Conservation (phyloP, 495 filamentous ascomycete species). For the Neurospora sp. region DNA sequence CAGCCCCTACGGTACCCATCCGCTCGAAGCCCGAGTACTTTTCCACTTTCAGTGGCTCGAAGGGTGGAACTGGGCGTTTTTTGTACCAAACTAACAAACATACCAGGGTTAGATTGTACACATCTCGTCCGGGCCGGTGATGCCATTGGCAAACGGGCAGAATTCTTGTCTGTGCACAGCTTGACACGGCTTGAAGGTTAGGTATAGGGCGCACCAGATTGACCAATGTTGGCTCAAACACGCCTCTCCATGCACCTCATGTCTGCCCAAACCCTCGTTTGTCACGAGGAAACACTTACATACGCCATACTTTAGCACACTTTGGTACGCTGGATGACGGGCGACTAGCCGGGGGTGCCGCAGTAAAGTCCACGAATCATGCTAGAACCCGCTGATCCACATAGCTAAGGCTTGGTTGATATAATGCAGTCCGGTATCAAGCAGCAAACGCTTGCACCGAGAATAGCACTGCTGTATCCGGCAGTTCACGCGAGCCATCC, state of each 20-base stretch:
- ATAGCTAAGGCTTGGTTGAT: slow-evolving; percentile 6
- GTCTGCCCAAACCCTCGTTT: not conserved
- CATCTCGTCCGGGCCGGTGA: not conserved
- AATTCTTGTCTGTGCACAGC: not conserved
- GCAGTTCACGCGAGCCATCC: not conserved
- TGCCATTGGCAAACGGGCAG: not conserved
- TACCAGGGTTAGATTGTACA: too few species aligned
- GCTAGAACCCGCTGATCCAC: slow-evolving; percentile 16
- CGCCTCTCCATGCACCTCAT: not conserved
- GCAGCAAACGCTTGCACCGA: not conserved
- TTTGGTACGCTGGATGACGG: slow-evolving; percentile 1
- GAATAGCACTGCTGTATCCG: not conserved
- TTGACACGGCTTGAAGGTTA: not conserved
- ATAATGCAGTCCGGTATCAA: slow-evolving; percentile 5
- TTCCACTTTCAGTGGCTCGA: too few species aligned
- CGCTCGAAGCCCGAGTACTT: too few species aligned
- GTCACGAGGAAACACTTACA: slow-evolving; percentile 7
- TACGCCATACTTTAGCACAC: not conserved
- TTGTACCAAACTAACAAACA: too few species aligned
- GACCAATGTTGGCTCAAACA: not conserved
- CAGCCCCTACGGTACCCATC: too few species aligned
- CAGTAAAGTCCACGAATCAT: slow-evolving; percentile 20
- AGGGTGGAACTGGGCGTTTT: too few species aligned
- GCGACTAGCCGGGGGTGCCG: slow-evolving; percentile 11
- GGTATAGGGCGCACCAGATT: not conserved